Conservation (phyloP, 2,329 filamentous ascomycete genomes). For the Sporothrix dimorphospora region DNA sequence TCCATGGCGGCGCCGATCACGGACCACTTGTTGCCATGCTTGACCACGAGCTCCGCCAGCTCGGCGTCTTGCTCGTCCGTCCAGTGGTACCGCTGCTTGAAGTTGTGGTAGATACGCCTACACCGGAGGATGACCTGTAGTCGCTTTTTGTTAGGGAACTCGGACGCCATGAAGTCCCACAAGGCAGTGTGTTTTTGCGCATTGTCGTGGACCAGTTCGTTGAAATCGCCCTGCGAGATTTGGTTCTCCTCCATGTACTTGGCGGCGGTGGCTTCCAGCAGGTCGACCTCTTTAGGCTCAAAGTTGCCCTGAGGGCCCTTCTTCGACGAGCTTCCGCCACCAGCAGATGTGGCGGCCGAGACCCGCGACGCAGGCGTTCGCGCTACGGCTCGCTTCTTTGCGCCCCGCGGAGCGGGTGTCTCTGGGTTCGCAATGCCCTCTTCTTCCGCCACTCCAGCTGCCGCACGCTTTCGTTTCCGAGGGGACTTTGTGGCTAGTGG, state of each 20-base stretch:
- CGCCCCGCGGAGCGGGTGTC: slow-evolving; percentile 18
- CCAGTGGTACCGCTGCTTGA: slow-evolving; percentile 62
- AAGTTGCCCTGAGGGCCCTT: slow-evolving; percentile 44
- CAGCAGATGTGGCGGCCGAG: neutral
- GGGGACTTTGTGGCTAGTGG: neutral
- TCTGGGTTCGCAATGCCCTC: neutral
- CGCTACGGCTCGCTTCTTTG: neutral
- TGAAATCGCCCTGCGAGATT: slow-evolving; percentile 52
- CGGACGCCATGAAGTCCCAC: slow-evolving; percentile 54
- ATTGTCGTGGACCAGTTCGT: slow-evolving; percentile 47
- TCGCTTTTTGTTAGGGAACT: slow-evolving; percentile 55
- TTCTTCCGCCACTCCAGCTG: neutral
- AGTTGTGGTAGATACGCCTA: slow-evolving; percentile 68
- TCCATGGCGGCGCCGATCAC: slow-evolving; percentile 64
- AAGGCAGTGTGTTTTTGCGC: slow-evolving; percentile 45
- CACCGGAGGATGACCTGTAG: slow-evolving; percentile 60
- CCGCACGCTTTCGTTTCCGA: slow-evolving; percentile 22
- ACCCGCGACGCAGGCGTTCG: neutral
- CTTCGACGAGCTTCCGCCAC: slow-evolving; percentile 7
- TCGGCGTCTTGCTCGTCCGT: slow-evolving; percentile 60
- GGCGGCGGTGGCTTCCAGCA: slow-evolving; percentile 49
- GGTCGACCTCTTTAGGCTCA: slow-evolving; percentile 47
- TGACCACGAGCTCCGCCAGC: slow-evolving; percentile 51
- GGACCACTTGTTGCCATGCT: slow-evolving; percentile 62
- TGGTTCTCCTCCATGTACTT: slow-evolving; percentile 49